Conservation (phyloP, 768 basidiomycete species). For the Tephrocybe sp. region DNA sequence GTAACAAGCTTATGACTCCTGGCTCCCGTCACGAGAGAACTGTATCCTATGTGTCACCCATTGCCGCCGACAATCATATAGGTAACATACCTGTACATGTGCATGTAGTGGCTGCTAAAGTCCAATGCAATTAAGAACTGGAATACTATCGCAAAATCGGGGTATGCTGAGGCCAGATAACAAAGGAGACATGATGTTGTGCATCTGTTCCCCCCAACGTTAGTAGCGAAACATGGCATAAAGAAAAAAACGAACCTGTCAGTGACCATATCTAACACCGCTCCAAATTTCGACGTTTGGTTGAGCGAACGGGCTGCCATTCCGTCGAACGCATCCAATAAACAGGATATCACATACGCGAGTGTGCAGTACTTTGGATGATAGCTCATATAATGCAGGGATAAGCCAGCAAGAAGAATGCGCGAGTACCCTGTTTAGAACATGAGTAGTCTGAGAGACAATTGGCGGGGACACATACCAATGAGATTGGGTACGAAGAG, state of each 20-base stretch:
- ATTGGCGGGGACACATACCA: slow-evolving; percentile 48
- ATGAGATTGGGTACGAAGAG: slow-evolving; percentile 97
- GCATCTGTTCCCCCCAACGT: slow-evolving; percentile 55
- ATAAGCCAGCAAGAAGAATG: slow-evolving; percentile 84
- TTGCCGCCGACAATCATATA: background rate
- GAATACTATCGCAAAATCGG: slow-evolving; percentile 80
- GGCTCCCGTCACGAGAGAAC: slow-evolving; percentile 93
- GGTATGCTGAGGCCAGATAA: slow-evolving; percentile 91
- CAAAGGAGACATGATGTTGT: slow-evolving; percentile 94
- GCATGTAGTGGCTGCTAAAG: slow-evolving; percentile 98
- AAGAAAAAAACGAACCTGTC: slow-evolving; percentile 69
- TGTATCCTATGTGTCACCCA: slow-evolving; percentile 30
- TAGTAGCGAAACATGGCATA: background rate
- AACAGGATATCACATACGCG: slow-evolving; percentile 85
- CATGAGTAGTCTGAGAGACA: slow-evolving; percentile 7
- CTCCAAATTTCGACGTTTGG: slow-evolving; percentile 96
- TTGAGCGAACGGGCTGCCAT: slow-evolving; percentile 85
- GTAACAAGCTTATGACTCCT: slow-evolving; percentile 91
- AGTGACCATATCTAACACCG: slow-evolving; percentile 98
- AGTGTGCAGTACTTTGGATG: slow-evolving; percentile 93
- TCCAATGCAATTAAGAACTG: slow-evolving; percentile 96
- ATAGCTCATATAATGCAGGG: slow-evolving; percentile 91
- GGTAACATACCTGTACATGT: slow-evolving; percentile 91
- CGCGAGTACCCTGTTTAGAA: slow-evolving; percentile 75
- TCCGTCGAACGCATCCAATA: slow-evolving; percentile 95